phyloP scores from a whole-genome alignment of 208 protist species.

The Phytomonas francai region DNA sequence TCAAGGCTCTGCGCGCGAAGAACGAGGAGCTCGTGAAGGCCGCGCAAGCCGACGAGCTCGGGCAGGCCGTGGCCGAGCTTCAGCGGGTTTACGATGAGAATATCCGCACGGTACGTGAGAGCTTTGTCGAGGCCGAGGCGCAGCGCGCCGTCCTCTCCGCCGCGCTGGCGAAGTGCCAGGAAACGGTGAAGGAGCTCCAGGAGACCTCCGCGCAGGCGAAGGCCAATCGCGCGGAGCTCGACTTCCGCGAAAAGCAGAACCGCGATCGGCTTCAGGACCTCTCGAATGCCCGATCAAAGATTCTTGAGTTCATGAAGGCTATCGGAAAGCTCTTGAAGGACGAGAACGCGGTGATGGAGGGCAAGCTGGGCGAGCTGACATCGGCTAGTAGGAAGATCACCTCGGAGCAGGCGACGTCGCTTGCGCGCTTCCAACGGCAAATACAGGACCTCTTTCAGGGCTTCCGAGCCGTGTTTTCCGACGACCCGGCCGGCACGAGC shows the following conservation, averaged over 20 bases:
- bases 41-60: constrained; percentile 51
- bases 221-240: constrained; percentile 5
- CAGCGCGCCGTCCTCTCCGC: constrained; percentile 21
- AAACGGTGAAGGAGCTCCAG: constrained; percentile 17
- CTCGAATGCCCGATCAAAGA: not conserved
- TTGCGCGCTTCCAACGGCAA: not conserved
- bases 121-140: constrained; percentile 23
- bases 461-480: not conserved
- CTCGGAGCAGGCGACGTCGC: not conserved
- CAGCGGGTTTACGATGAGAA: constrained; percentile 44
- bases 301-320: not conserved
- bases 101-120: constrained; percentile 21
- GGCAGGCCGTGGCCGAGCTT: constrained; percentile 36
- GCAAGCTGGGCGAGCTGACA: constrained; percentile 2
- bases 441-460: not conserved
- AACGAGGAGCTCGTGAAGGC: constrained; percentile 42
- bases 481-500: not conserved
- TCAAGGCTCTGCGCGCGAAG: constrained; percentile 15
- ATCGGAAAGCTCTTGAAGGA: not conserved
- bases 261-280: not conserved
- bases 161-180: constrained; percentile 13
- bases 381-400: not conserved
- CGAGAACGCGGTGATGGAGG: constrained; percentile 10
- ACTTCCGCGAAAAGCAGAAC: not conserved
- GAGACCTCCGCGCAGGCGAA: constrained; percentile 10